phyloP scores from a whole-genome alignment of 1,139 yeast genomes.

The Magnusiomyces suaveolens region DNA sequence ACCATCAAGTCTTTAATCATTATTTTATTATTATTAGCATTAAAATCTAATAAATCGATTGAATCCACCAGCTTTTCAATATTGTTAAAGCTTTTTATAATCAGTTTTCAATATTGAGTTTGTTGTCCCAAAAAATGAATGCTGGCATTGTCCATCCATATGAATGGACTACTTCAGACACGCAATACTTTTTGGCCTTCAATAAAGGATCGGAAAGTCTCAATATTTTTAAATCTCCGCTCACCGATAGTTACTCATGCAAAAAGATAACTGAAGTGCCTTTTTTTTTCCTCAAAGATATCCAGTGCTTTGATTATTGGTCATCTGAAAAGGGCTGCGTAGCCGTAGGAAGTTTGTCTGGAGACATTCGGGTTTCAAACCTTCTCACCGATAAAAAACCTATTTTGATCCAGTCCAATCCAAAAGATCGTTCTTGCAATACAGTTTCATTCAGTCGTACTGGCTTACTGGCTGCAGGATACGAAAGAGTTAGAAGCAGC shows the following conservation, averaged over 20 bases:
- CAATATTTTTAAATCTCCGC: conserved; percentile 45
- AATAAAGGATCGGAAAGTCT: conserved; percentile 65
- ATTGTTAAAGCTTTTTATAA: too few species aligned
- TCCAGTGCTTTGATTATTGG: conserved; percentile 65
- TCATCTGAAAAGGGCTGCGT: conserved; percentile 40
- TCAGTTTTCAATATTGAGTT: not conserved
- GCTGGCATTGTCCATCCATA: conserved; percentile 49
- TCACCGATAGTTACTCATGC: conserved; percentile 18
- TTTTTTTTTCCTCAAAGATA: conserved; percentile 18
- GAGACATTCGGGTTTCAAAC: not conserved
- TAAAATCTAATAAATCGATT: too few species aligned
- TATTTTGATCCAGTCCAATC: not conserved
- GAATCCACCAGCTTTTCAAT: too few species aligned
- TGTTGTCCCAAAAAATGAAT: conserved; percentile 31
- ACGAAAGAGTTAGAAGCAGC: conserved; percentile 73
- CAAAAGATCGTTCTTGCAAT: conserved; percentile 56
- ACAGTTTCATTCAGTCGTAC: conserved; percentile 57
- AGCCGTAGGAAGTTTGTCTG: not conserved
- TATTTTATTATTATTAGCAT: too few species aligned
- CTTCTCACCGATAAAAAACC: not conserved
- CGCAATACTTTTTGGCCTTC: conserved; percentile 52
- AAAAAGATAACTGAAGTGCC: not conserved
- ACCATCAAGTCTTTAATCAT: too few species aligned
- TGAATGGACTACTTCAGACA: conserved; percentile 49
- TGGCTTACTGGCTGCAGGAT: conserved; percentile 65